These are phyloP conservation scores for Tritrichomonas foetus DNA, from an alignment of 208 protist species.

Conservation along the genomic window DNA sequence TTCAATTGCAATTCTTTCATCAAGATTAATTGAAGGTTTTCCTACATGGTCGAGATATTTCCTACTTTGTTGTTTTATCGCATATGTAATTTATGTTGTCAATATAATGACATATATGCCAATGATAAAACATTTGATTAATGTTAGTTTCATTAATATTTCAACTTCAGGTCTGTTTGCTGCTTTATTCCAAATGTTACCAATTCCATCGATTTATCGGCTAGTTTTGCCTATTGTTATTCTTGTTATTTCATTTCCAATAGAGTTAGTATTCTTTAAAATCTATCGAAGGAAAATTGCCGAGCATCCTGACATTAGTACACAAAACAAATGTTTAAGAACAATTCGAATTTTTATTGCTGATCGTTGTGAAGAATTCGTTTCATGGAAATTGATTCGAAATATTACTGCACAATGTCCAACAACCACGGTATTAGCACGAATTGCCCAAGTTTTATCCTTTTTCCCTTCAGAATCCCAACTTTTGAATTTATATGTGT, in stretches of 20 bases:
- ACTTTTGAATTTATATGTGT: not conserved
- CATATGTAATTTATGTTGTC: not conserved
- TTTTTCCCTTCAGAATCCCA: conserved; percentile 3
- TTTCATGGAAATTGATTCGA: not conserved
- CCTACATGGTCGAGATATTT: not conserved
- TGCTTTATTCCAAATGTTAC: not conserved
- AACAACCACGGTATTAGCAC: not conserved
- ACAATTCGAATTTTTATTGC: not conserved
- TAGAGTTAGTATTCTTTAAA: not conserved
- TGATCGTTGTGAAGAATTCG: not conserved
- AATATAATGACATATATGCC: not conserved
- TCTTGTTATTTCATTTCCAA: not conserved
- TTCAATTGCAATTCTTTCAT: not conserved
- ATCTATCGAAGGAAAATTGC: not conserved
- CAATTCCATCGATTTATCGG: not conserved
- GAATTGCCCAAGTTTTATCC: not conserved
- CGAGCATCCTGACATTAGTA: not conserved
- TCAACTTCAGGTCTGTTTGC: not conserved
- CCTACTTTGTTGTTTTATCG: no score
- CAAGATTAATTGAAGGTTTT: not conserved
- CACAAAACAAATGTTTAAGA: not conserved
- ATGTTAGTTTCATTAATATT: not conserved
- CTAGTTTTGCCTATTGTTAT: not conserved
- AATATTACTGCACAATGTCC: not conserved
- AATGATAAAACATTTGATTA: not conserved